Conservation (phyloP, 2,329 filamentous ascomycete species). For the Sclerotinia sclerotiorum region DNA sequence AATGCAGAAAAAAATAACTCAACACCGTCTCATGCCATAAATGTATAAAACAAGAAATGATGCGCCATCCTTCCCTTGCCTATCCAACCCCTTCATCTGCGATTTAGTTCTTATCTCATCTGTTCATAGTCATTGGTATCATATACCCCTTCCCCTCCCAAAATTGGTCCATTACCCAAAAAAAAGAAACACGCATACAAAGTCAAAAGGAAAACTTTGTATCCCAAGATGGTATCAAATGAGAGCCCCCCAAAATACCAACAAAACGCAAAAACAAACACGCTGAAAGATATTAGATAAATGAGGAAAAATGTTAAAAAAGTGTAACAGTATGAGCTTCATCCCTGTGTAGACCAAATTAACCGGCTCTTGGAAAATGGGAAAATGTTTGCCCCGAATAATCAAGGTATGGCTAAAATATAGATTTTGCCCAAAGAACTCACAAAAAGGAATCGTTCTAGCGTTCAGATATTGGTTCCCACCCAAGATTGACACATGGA, state of each 20-base stretch:
- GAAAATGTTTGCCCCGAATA: conserved; percentile 47
- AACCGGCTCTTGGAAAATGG: conserved; percentile 40
- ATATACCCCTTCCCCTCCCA: not conserved
- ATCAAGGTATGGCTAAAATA: conserved; percentile 26
- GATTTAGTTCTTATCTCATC: conserved; percentile 15
- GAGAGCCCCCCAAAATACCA: conserved; percentile 1
- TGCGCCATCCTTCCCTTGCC: conserved; percentile 15
- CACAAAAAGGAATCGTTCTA: conserved; percentile 12
- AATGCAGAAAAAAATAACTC: not conserved
- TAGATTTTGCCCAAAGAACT: conserved; percentile 27
- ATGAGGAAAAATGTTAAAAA: not conserved
- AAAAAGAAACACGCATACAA: not conserved
- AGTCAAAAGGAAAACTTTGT: not conserved
- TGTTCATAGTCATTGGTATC: conserved; percentile 12
- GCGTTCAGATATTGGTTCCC: not conserved
- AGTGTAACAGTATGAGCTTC: not conserved
- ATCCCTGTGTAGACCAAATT: conserved; percentile 33
- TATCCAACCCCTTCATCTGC: conserved; percentile 3
- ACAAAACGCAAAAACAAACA: not conserved
- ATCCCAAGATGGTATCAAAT: conserved; percentile 22
- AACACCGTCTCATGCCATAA: conserved; percentile 14
- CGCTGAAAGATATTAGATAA: conserved; percentile 3
- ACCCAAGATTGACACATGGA: conserved; percentile 23
- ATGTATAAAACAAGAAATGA: conserved; percentile 16
- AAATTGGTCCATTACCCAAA: not conserved